Conservation (phyloP, 139 green algal species). For the Chlorella vulgaris region DNA sequence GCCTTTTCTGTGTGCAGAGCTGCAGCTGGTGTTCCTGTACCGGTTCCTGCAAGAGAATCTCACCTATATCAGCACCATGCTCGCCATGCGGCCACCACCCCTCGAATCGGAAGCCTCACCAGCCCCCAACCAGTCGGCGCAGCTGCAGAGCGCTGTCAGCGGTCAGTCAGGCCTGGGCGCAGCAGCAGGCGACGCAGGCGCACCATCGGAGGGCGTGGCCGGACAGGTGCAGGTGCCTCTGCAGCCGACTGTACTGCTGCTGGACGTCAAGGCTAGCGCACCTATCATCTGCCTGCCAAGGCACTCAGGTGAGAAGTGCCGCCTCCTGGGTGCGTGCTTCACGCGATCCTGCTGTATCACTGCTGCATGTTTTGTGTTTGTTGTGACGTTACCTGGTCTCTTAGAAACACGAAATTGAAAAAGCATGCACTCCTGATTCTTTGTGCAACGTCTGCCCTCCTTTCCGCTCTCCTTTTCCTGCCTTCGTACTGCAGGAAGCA, state of each 20-base stretch:
- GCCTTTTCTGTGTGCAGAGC: constrained; percentile 29
- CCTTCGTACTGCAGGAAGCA: constrained; percentile 4
- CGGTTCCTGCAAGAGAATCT: constrained; percentile 78
- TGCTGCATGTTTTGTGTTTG: too few relatives aligned
- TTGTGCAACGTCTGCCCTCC: neutral
- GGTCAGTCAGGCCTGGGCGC: neutral
- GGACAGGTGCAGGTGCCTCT: neutral
- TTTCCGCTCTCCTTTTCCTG: neutral
- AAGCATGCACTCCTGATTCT: too few relatives aligned
- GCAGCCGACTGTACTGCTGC: constrained; percentile 62
- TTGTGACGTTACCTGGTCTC: too few relatives aligned
- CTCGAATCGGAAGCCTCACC: neutral
- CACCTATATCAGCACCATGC: constrained; percentile 54
- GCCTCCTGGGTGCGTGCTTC: neutral
- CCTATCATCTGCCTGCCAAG: constrained; percentile 83
- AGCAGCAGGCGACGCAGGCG: neutral
- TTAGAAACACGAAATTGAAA: too few relatives aligned
- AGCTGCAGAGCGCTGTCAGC: neutral
- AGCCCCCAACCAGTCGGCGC: neutral
- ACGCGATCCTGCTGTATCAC: too few relatives aligned
- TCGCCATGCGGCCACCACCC: constrained; percentile 42
- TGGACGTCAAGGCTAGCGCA: constrained; percentile 77
- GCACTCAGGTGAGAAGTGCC: constrained; percentile 26
- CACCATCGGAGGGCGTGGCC: neutral
- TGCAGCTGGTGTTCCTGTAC: constrained; percentile 89